phyloP scores from a whole-genome alignment of 257 asterid genomes.

The Fraxinus quadrangulata region DNA sequence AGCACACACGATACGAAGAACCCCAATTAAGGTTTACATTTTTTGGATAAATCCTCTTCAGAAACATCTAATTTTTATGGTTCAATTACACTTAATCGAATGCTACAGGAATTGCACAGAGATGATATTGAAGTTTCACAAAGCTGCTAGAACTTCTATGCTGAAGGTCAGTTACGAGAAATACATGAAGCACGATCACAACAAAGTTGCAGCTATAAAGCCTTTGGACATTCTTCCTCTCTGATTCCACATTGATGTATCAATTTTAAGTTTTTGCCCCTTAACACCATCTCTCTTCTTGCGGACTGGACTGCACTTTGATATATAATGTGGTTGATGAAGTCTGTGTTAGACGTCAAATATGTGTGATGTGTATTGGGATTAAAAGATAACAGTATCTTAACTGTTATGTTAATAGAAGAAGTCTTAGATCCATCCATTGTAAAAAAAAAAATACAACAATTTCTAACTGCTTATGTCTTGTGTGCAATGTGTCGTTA shows the following conservation, averaged over 20 bases:
- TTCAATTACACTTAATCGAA: conserved; percentile 13
- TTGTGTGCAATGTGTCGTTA: not conserved
- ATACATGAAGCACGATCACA: conserved; percentile 45
- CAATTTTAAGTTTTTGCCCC: not conserved
- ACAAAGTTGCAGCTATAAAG: conserved; percentile 60
- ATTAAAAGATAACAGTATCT: not conserved
- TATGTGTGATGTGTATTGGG: not conserved
- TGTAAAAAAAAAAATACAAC: not conserved
- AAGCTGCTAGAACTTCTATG: conserved; percentile 61
- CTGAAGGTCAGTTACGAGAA: conserved; percentile 71
- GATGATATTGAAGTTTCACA: conserved; percentile 81
- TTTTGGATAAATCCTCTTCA: not conserved
- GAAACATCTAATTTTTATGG: not conserved
- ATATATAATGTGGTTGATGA: not conserved
- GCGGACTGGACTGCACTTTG: not conserved
- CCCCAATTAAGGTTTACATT: conserved; percentile 64
- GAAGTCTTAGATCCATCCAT: not conserved
- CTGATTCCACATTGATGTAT: conserved; percentile 21
- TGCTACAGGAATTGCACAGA: conserved; percentile 66
- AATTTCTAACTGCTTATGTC: not conserved
- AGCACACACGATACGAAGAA: conserved; percentile 67
- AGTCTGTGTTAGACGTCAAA: not conserved
- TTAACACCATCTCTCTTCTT: not conserved
- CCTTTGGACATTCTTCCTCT: conserved; percentile 64
- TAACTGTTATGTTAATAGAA: too few relatives aligned